phyloP scores from a whole-genome alignment of 345 rosid genomes.

The Aethionema arabicum region DNA sequence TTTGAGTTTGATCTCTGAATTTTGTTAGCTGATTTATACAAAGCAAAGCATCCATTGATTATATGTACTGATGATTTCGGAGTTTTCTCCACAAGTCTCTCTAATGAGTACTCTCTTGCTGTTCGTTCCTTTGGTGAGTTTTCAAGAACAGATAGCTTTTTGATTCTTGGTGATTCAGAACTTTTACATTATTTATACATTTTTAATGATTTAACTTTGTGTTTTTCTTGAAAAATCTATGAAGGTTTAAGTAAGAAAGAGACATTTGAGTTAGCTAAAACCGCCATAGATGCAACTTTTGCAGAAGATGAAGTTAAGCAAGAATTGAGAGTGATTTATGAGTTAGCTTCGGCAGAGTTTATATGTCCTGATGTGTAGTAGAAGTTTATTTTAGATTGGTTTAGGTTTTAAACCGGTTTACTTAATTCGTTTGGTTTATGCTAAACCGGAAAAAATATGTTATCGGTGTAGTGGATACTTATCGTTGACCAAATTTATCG shows the following conservation, averaged over 20 bases:
- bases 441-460: background rate
- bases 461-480: constrained; percentile 1
- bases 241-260: constrained; percentile 67
- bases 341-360: constrained; percentile 42
- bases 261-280: constrained; percentile 63
- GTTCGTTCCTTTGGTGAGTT: constrained; percentile 69
- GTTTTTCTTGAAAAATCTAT: background rate
- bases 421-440: constrained; percentile 6
- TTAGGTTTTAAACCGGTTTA: constrained; percentile 1
- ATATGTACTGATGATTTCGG: constrained; percentile 92
- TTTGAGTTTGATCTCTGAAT: constrained; percentile 5
- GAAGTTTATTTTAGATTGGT: background rate
- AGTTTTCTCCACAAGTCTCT: constrained; percentile 79
- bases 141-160: background rate
- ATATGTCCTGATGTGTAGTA: constrained; percentile 34
- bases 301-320: constrained; percentile 64
- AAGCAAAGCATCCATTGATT: constrained; percentile 65
- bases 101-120: constrained; percentile 68
- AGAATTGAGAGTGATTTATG: constrained; percentile 48
- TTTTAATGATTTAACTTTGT: constrained; percentile 12
- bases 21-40: constrained; percentile 66
- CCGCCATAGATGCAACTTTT: constrained; percentile 62
- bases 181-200: background rate
- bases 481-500: no score
- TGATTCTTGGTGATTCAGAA: background rate